Evolutionary conservation across 352 stramenopile genomes (phyloP), one percentile per base, ranked within the genome.

Genomic region (Aphanomyces invadans): DNA sequence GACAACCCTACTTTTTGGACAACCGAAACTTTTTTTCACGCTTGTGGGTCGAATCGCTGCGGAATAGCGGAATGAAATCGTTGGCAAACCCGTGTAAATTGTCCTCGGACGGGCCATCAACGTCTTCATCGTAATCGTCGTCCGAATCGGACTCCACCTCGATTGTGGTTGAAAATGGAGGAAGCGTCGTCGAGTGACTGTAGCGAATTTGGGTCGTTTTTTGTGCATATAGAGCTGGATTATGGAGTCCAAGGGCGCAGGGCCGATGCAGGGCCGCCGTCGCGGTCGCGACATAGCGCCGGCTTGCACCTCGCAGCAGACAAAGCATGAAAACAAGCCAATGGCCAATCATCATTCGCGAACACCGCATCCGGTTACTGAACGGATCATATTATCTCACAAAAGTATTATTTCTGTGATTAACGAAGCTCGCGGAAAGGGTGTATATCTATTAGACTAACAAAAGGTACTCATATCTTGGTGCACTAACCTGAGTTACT

Each of bases 41-140:
- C 49, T 57, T 57, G 17, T n/a, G 49, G 5, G 49, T 2, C 19
- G 49, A 9, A 17, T 57, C 49, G 49, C 36, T 57, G 49, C 29
- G 49, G 49, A 57, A 57, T n/a, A 57, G 49, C 49, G 49, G 49
- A 2, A 57, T 57, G 29, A 57, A 57, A 26, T 57, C 49, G 25
- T 57, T 57, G 25, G 49, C 49, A n/a, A 57, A 57, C 19, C 49
- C 49, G 29, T 57, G 49, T 0, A 9, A 29, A n/a, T 57, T 57
- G 49, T 57, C 49, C 29, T 57, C 49, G 25, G 49, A 57, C 49
- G 25, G 49, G 21, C 49, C 49, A 29, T 2, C 29, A n/a, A 33
- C 49, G 19, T 57, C 49, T n/a, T 57, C 49, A 26, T 57, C 21
- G 19, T 57, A 7, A n/a, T 57, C 49, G 26, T 54, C 46, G 29